phyloP scores from a whole-genome alignment of 495 filamentous ascomycete species.

The Tuber magnatum region DNA sequence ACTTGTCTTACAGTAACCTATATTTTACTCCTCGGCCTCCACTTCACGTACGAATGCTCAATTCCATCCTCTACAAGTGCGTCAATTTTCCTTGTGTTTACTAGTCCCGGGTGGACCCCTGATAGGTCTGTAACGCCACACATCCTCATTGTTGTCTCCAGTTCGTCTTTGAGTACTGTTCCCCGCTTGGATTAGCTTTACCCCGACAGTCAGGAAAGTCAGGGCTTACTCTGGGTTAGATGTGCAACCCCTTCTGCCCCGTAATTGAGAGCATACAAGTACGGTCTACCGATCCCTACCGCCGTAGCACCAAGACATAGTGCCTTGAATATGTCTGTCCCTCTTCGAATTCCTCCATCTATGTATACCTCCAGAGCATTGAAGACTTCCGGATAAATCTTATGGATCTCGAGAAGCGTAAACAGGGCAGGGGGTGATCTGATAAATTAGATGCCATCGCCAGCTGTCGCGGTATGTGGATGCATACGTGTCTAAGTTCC shows the following conservation, averaged over 20 bases:
- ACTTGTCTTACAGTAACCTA: neutral
- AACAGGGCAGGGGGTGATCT: conserved; percentile 53
- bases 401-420: conserved; percentile 58
- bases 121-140: conserved; percentile 64
- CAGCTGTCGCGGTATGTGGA: neutral
- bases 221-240: conserved; percentile 29
- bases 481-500: conserved; percentile 55
- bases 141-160: conserved; percentile 72
- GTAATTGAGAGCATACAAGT: conserved; percentile 51
- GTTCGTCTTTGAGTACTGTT: conserved; percentile 62
- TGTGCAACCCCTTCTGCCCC: conserved; percentile 45
- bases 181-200: neutral
- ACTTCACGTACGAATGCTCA: conserved; percentile 57
- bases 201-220: conserved; percentile 17
- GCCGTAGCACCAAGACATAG: conserved; percentile 59
- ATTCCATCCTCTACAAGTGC: conserved; percentile 55
- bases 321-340: conserved; percentile 64
- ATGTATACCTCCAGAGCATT: conserved; percentile 57
- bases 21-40: conserved; percentile 31
- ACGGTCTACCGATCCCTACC: conserved; percentile 59
- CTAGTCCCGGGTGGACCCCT: conserved; percentile 60
- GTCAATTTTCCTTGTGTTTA: conserved; percentile 67
- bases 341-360: conserved; percentile 60
- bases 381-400: conserved; percentile 55
- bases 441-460: neutral